Conservation (phyloP, 2,329 filamentous ascomycete genomes). For the Diaporthe helianthi region DNA sequence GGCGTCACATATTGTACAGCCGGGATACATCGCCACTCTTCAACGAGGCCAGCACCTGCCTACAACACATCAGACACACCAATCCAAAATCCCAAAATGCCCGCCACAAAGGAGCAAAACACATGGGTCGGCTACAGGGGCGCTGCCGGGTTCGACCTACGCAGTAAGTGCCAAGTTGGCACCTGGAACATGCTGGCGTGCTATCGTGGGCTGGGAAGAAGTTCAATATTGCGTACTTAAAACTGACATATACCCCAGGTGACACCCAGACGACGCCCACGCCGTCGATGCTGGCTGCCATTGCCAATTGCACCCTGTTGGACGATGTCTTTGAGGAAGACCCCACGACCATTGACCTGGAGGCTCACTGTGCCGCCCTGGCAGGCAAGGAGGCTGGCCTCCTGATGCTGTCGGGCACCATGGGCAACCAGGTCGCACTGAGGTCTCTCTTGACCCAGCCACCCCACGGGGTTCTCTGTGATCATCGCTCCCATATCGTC, state of each 20-base stretch:
- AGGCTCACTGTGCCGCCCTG: conserved; percentile 75
- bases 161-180: conserved; percentile 47
- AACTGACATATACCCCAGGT: conserved; percentile 44
- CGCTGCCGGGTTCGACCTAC: conserved; percentile 48
- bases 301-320: conserved; percentile 74
- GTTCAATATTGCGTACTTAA: too few species aligned
- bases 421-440: conserved; percentile 90
- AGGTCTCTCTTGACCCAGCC: conserved; percentile 80
- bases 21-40: not conserved
- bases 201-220: not conserved
- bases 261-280: conserved; percentile 76
- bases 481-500: conserved; percentile 79
- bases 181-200: too few species aligned
- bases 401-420: conserved; percentile 87
- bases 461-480: conserved; percentile 81
- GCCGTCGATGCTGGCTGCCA: conserved; percentile 79
- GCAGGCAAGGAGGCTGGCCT: conserved; percentile 79
- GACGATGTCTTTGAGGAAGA: conserved; percentile 90
- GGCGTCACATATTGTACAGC: conserved; percentile 20
- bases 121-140: conserved; percentile 49
- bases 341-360: conserved; percentile 76
- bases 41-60: not conserved
- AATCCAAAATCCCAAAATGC: conserved; percentile 21
- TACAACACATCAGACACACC: not conserved
- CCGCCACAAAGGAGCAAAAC: conserved; percentile 31